phyloP scores from a whole-genome alignment of 2,329 filamentous ascomycete species.

The Colletotrichum sojae region DNA sequence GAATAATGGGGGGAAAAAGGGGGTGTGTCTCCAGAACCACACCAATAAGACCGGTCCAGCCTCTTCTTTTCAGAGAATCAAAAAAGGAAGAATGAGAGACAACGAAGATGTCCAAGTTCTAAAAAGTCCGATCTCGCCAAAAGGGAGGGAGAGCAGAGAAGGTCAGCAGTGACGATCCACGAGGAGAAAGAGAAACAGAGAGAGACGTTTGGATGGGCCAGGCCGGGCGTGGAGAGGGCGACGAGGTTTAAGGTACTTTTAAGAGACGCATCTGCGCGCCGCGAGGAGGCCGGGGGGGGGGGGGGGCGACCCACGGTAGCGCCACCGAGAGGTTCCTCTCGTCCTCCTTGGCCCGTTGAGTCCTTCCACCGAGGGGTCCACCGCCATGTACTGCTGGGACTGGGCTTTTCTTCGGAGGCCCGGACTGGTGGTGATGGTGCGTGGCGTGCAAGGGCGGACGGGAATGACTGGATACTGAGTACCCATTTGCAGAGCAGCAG shows the following conservation, averaged over 20 bases:
- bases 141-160: constrained; percentile 12
- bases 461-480: constrained; percentile 35
- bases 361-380: constrained; percentile 14
- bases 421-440: constrained; percentile 14
- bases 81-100: constrained; percentile 17
- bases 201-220: constrained; percentile 28
- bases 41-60: constrained; percentile 22
- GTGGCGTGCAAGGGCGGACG: constrained; percentile 39
- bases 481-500: constrained; percentile 4
- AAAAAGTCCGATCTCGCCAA: constrained; percentile 22
- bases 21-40: constrained; percentile 17
- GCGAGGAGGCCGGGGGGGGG: constrained; percentile 24
- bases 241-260: constrained; percentile 28
- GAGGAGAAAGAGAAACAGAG: constrained; percentile 26
- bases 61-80: constrained; percentile 27
- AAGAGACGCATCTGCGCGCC: constrained; percentile 33
- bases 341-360: constrained; percentile 24
- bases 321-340: constrained; percentile 33
- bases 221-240: constrained; percentile 26
- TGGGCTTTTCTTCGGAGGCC: too few species aligned
- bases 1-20: background rate
- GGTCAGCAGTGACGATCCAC: constrained; percentile 30
- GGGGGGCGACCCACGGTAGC: constrained; percentile 21
- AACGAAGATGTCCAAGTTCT: constrained; percentile 12
- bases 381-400: too few species aligned